These are phyloP conservation scores for Syncephalastrum racemosum DNA, from an alignment of 371 early-diverging fungal genomes.

Conservation along the genomic window DNA sequence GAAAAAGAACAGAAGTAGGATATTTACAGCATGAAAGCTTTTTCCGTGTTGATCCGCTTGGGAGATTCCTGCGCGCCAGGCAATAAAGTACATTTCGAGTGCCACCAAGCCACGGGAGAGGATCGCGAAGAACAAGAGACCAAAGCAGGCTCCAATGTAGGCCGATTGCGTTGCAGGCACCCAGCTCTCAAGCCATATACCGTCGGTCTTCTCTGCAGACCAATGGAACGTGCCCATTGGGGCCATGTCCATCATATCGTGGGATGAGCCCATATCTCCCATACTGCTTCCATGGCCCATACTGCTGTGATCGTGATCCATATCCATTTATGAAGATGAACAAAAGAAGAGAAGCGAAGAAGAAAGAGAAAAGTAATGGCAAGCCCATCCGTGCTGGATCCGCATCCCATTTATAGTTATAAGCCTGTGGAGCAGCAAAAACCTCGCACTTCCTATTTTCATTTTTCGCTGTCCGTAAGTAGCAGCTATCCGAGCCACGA, in stretches of 20 bases:
- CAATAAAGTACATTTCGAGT: conserved; percentile 48
- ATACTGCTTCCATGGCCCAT: too few relatives aligned
- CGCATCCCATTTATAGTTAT: conserved; percentile 3
- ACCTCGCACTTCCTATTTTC: conserved; percentile 15
- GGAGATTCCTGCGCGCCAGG: conserved; percentile 33
- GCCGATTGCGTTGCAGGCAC: conserved; percentile 49
- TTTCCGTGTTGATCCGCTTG: conserved; percentile 3
- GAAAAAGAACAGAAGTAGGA: too few relatives aligned
- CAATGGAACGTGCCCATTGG: conserved; percentile 51
- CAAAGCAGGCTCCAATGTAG: conserved; percentile 58
- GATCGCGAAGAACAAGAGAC: conserved; percentile 51
- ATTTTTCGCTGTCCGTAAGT: too few relatives aligned
- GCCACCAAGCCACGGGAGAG: conserved; percentile 52
- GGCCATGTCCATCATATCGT: background rate
- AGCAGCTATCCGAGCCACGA: too few relatives aligned
- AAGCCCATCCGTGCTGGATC: background rate
- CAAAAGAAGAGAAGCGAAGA: background rate
- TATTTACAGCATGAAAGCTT: too few relatives aligned
- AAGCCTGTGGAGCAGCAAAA: conserved; percentile 17
- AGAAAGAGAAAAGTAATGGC: background rate
- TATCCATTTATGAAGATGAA: conserved; percentile 4
- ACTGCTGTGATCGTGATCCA: background rate
- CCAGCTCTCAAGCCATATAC: conserved; percentile 41
- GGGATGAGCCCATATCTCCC: conserved; percentile 16
- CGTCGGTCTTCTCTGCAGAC: conserved; percentile 31